A percentile compares a stretch with the other conserved stretches of the same genome.
Evolutionary conservation across 1,284 basidiomycete species (phyloP).

Genomic region (Marasmius tenuissimus): DNA sequence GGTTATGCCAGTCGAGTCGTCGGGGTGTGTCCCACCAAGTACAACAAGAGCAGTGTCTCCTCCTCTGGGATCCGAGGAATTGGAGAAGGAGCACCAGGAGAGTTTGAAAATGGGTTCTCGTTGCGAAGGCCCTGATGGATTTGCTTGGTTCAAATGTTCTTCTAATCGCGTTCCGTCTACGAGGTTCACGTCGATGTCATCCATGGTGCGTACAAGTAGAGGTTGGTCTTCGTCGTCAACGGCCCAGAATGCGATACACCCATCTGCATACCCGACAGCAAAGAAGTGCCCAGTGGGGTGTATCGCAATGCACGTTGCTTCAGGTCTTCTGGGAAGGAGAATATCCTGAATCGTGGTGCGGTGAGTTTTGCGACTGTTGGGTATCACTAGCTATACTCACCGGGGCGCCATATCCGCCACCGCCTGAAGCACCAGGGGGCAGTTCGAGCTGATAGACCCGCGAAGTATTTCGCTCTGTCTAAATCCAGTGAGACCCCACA

Average conservation of each 20-base stretch:
- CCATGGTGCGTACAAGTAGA: conserved; percentile 75
- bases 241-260: conserved; percentile 86
- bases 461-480: conserved; percentile 61
- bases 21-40: conserved; percentile 69
- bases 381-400: conserved; percentile 31
- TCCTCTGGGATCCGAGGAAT: conserved; percentile 59
- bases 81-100: conserved; percentile 78
- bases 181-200: conserved; percentile 51
- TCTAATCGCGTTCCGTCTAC: conserved; percentile 51
- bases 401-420: conserved; percentile 56
- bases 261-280: conserved; percentile 80
- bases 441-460: conserved; percentile 69
- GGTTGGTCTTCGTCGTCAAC: conserved; percentile 81
- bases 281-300: conserved; percentile 74
- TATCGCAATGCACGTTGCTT: conserved; percentile 70
- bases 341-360: conserved; percentile 46
- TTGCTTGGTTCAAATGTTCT: conserved; percentile 29
- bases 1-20: conserved; percentile 66
- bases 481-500: background rate
- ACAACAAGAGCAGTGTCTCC: conserved; percentile 75
- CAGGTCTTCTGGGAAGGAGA: conserved; percentile 68
- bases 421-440: conserved; percentile 81
- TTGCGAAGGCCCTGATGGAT: conserved; percentile 13
- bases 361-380: background rate
- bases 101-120: conserved; percentile 90